Evolutionary conservation across 768 basidiomycete genomes (phyloP).

Genomic region (Cystobasidium ongulense): DNA sequence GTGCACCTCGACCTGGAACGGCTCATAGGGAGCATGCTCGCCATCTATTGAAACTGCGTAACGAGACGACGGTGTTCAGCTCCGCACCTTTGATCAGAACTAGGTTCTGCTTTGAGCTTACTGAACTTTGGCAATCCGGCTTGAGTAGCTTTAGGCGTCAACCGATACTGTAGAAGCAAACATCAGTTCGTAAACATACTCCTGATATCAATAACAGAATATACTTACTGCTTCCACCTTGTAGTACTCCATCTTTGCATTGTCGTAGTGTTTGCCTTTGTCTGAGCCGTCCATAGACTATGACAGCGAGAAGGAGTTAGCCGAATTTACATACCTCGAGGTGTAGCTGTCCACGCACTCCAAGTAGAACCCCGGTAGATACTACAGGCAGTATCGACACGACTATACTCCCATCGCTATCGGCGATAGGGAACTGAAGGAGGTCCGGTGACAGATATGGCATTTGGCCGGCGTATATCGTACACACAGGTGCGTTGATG

Average conservation of each 20-base stretch:
- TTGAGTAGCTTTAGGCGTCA: constrained; percentile 47
- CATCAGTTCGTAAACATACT: neutral
- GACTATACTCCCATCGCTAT: constrained; percentile 34
- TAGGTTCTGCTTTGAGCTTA: constrained; percentile 66
- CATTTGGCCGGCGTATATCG: constrained; percentile 16
- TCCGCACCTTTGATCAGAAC: constrained; percentile 34
- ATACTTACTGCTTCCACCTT: constrained; percentile 26
- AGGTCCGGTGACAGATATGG: neutral
- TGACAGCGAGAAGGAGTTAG: constrained; percentile 44
- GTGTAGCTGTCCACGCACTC: neutral
- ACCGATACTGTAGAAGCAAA: constrained; percentile 32
- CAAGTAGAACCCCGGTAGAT: neutral
- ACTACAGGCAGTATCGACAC: constrained; percentile 30
- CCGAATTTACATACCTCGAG: neutral
- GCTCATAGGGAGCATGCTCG: constrained; percentile 63
- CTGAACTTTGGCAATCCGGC: constrained; percentile 63
- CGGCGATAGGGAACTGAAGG: neutral
- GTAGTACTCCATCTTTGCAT: constrained; percentile 27
- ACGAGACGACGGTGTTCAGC: constrained; percentile 48
- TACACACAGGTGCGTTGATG: constrained; percentile 42
- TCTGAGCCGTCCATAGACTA: constrained; percentile 57
- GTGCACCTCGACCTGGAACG: constrained; percentile 69
- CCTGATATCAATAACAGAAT: neutral
- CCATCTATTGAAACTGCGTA: constrained; percentile 61
- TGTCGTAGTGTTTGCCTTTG: constrained; percentile 55